phyloP scores from a whole-genome alignment of 1,139 yeast species.

The Candida sanyaensis region DNA sequence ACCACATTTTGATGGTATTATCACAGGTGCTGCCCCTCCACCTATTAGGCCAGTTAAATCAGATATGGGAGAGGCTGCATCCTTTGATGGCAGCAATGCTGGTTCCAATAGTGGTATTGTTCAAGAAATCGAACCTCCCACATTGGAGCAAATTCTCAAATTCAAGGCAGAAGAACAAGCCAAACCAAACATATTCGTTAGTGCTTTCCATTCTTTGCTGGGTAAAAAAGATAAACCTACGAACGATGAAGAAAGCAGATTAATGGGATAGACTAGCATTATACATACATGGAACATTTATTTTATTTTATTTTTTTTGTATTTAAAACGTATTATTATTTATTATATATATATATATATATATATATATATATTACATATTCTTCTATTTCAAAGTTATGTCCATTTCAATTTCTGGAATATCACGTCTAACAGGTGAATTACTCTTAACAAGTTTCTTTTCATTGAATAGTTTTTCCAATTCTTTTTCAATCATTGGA shows the following conservation, averaged over 20 bases:
- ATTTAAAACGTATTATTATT: not conserved
- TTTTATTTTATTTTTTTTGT: not conserved
- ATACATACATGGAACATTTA: not conserved
- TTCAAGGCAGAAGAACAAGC: conserved; percentile 25
- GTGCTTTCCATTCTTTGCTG: conserved; percentile 2
- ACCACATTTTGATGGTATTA: conserved; percentile 20
- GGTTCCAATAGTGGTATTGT: conserved; percentile 26
- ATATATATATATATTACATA: no score
- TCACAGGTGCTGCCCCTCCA: conserved; percentile 16
- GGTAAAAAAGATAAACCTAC: conserved; percentile 5
- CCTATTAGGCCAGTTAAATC: conserved; percentile 16
- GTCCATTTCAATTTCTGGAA: conserved; percentile 19
- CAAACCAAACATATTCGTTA: conserved; percentile 7
- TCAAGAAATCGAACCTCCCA: conserved; percentile 43
- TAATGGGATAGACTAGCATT: conserved; percentile 7
- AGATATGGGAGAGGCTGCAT: conserved; percentile 19
- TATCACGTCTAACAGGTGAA: conserved; percentile 7
- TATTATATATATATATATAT: not conserved
- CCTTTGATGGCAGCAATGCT: conserved; percentile 22
- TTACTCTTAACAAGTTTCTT: conserved; percentile 8
- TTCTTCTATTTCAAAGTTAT: conserved; percentile 16
- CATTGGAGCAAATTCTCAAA: conserved; percentile 30
- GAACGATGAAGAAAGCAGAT: conserved; percentile 20
- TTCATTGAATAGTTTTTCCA: conserved; percentile 50
- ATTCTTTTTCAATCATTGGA: conserved; percentile 65